Conservation (phyloP, 2,329 filamentous ascomycete species). For the Fusarium bulbicola region DNA sequence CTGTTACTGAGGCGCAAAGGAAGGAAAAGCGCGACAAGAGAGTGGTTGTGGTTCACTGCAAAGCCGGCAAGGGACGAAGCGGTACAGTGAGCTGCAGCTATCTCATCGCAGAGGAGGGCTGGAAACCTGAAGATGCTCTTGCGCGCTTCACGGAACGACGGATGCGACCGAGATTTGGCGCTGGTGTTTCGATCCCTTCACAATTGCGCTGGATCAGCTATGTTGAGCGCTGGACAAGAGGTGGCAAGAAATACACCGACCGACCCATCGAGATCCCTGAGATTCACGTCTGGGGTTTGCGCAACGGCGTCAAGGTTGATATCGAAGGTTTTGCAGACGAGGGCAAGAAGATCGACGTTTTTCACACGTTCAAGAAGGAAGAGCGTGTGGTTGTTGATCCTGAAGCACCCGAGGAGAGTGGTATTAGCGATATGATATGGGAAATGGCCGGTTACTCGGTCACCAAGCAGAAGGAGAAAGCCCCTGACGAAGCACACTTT, state of each 20-base stretch:
- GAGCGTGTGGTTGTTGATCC: slow-evolving; percentile 77
- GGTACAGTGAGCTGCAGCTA: slow-evolving; percentile 90
- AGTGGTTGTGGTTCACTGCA: slow-evolving; percentile 94
- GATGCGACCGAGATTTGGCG: slow-evolving; percentile 89
- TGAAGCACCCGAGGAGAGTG: slow-evolving; percentile 58
- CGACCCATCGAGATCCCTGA: slow-evolving; percentile 85
- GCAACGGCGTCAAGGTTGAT: slow-evolving; percentile 86
- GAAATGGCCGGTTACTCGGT: slow-evolving; percentile 58
- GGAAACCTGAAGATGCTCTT: slow-evolving; percentile 63
- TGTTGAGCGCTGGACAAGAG: slow-evolving; percentile 83
- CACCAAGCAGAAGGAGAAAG: slow-evolving; percentile 46
- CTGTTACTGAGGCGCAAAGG: slow-evolving; percentile 41
- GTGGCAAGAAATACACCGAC: slow-evolving; percentile 83
- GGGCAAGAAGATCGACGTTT: slow-evolving; percentile 83
- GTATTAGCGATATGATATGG: slow-evolving; percentile 61
- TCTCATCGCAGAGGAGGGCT: slow-evolving; percentile 83
- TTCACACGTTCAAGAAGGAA: slow-evolving; percentile 79
- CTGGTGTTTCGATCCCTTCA: slow-evolving; percentile 91
- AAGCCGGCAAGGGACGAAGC: slow-evolving; percentile 93
- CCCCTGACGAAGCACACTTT: slow-evolving; percentile 48
- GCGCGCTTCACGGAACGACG: slow-evolving; percentile 77
- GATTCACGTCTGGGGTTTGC: slow-evolving; percentile 87
- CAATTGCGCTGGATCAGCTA: slow-evolving; percentile 90
- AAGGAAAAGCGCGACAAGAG: slow-evolving; percentile 55
- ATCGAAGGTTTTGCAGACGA: slow-evolving; percentile 90